Evolutionary conservation across 495 filamentous ascomycete species (phyloP).

Genomic region (Platismatia glauca): DNA sequence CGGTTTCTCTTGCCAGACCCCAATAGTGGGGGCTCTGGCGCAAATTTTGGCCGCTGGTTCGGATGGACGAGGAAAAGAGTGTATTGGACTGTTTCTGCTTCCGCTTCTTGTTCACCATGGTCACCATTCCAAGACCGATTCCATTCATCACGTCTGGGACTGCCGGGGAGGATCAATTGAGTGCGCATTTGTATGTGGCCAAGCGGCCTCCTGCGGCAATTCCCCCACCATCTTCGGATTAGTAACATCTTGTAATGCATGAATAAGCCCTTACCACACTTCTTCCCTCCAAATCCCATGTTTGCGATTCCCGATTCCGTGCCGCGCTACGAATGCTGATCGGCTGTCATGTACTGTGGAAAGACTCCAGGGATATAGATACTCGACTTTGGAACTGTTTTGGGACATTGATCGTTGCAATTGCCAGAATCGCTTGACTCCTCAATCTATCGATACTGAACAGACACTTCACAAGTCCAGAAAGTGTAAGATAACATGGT

Average conservation of each 20-base stretch:
- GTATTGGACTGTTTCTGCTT: neutral
- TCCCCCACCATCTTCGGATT: neutral
- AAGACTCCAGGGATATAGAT: neutral
- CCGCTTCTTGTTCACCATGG: neutral
- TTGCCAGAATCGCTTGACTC: neutral
- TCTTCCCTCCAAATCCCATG: no score
- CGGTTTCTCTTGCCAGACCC: neutral
- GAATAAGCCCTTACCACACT: conserved; percentile 7
- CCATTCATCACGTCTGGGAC: neutral
- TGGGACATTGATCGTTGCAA: neutral
- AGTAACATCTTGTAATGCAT: conserved; percentile 3
- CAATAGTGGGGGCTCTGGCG: neutral
- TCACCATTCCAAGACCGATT: neutral
- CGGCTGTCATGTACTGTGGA: neutral
- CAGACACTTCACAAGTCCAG: neutral
- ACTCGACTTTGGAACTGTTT: neutral
- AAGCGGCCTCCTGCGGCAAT: neutral
- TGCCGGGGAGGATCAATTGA: neutral
- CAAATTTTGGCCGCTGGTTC: neutral
- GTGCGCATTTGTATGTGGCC: neutral
- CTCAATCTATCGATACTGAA: neutral
- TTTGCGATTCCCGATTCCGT: neutral
- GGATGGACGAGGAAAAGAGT: neutral
- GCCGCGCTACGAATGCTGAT: neutral
- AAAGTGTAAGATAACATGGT: conserved; percentile 50